phyloP scores from a whole-genome alignment of 1,284 basidiomycete genomes.

The Exobasidium rhododendri region DNA sequence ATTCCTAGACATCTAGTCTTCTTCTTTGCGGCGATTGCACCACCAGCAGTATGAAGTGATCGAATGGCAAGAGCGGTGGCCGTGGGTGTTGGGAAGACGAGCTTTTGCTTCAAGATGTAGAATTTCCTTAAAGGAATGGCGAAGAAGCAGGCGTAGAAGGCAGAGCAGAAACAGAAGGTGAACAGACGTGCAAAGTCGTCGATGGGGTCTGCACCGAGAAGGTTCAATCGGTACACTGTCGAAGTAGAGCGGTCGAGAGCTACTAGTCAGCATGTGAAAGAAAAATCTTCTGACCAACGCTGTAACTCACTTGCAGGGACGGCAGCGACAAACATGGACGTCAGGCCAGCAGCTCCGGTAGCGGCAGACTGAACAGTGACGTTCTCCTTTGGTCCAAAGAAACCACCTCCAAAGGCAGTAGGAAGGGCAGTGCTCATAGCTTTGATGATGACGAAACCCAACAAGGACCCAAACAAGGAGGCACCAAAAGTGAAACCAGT shows the following conservation, averaged over 20 bases:
- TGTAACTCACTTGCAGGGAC: slow-evolving; percentile 70
- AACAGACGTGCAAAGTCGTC: slow-evolving; percentile 55
- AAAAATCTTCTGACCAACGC: too few relatives aligned
- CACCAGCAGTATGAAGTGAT: slow-evolving; percentile 60
- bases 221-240: slow-evolving; percentile 60
- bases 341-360: slow-evolving; percentile 48
- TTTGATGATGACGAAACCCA: slow-evolving; percentile 68
- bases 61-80: slow-evolving; percentile 69
- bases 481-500: slow-evolving; percentile 66
- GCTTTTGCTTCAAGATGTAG: slow-evolving; percentile 68
- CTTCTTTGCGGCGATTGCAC: slow-evolving; percentile 59
- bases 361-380: slow-evolving; percentile 55
- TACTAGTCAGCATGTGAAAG: too few relatives aligned
- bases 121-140: slow-evolving; percentile 65
- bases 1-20: slow-evolving; percentile 62
- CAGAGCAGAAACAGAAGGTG: slow-evolving; percentile 62
- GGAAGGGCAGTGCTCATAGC: slow-evolving; percentile 61
- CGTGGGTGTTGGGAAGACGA: slow-evolving; percentile 68
- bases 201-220: slow-evolving; percentile 27
- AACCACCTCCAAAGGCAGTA: slow-evolving; percentile 61
- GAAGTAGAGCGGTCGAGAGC: too few relatives aligned
- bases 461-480: slow-evolving; percentile 66
- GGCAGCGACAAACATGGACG: slow-evolving; percentile 66
- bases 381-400: slow-evolving; percentile 69
- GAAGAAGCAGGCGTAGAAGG: slow-evolving; percentile 69